Base-by-base conservation (phyloP, 2,329 filamentous ascomycete species). In the Fusarium oxysporum region DNA sequence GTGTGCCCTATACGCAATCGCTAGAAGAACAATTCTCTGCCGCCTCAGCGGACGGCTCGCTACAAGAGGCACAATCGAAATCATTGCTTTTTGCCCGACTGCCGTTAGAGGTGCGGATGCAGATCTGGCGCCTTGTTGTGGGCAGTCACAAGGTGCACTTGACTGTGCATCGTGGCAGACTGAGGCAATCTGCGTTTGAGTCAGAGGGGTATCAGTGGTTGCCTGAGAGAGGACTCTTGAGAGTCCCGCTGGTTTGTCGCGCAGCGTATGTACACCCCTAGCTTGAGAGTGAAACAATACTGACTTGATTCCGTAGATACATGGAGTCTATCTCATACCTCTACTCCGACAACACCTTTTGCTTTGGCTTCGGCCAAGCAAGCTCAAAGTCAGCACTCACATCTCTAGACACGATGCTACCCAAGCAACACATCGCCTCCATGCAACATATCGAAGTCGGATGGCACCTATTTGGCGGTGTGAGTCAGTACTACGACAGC, bases 401-500 rank as follows among this genome's bases (percentile, higher is more conserved):
- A 25, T 38, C 2, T 25, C 25, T 58, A 2, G 43, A 58, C 25
- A 32, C 55, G 1, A 58, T 58, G 33, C 43, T 58, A 12, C 33
- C 55, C 6, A 58, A 58, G 25, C 55, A 51, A 12, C 43, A 51
- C 3, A 25, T 51, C 23, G 16, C 16, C 37, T 51, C 25, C 8
- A 38, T 58, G 4, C 21, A 7, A 32, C 32, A 51, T 21, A 32
- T 58, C 14, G 55, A 58, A 32, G 25, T 58, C 25, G 55, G 33
- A 3, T 58, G 55, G 55, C 43, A 58, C 9, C 21, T 58, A 2
- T 50, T 19, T 16, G 43, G 8, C 1, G 55, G 55, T 1, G 55
- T 58, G 3, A 58, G 55, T 14, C 55, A 58, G 25, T 58, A 58
- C 6, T 58, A 58, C 13, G 55, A 58, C 25, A 50, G 55, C 21